A percentile compares a stretch with the other conserved stretches of the same genome.
These are phyloP conservation scores for Corchorus olitorius DNA, from an alignment of 345 rosid species.

Conservation along the genomic window DNA sequence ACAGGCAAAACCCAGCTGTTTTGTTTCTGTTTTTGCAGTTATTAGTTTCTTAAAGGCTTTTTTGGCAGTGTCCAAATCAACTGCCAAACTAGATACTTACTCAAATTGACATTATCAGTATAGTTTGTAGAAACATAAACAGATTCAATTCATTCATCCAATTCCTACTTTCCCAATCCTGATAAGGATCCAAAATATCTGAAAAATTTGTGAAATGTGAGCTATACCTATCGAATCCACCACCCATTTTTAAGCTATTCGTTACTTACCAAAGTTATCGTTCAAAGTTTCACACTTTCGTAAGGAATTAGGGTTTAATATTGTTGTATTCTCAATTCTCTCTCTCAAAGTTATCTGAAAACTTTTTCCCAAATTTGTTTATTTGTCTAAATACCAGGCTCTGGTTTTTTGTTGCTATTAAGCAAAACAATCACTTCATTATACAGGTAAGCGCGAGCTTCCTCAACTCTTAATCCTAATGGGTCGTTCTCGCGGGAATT, in stretches of 20 bases:
- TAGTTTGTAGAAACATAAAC: neutral
- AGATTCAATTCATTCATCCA: neutral
- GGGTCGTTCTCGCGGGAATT: slow-evolving; percentile 98
- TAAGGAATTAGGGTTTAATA: slow-evolving; percentile 22
- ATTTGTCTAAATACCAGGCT: slow-evolving; percentile 3
- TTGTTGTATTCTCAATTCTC: no score
- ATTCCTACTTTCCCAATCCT: neutral
- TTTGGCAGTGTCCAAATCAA: neutral
- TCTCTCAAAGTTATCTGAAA: no score
- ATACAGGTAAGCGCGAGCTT: slow-evolving; percentile 25
- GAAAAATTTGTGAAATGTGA: slow-evolving; percentile 7
- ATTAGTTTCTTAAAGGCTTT: neutral
- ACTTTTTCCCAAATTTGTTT: no score
- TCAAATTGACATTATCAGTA: no score
- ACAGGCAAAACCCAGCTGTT: neutral
- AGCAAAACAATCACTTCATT: slow-evolving; percentile 7
- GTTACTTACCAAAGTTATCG: neutral
- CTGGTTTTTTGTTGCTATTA: no score
- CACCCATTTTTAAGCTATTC: neutral
- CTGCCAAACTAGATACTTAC: neutral
- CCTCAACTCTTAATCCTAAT: slow-evolving; percentile 36
- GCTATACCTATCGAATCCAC: neutral
- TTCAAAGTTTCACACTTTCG: neutral
- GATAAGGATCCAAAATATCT: neutral
- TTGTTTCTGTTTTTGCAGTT: neutral